phyloP scores from a whole-genome alignment of 306 rosid genomes.

The Acacia acuminata region DNA sequence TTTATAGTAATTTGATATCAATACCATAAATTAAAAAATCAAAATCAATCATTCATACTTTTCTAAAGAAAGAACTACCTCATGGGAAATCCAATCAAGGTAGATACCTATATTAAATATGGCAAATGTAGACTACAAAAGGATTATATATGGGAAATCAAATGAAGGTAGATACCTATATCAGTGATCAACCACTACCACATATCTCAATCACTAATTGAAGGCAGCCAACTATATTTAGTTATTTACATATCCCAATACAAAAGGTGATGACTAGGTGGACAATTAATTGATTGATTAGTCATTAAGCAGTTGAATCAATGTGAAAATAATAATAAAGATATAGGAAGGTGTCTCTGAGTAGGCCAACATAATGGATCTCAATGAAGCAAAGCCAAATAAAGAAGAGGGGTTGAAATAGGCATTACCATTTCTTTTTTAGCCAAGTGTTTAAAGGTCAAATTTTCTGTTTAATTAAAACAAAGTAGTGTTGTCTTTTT shows the following conservation, averaged over 20 bases:
- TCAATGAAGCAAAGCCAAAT: too few relatives aligned
- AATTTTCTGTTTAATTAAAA: background rate
- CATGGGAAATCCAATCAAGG: background rate
- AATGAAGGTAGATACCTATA: background rate
- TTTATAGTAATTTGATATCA: background rate
- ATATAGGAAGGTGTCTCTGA: background rate
- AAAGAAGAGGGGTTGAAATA: background rate
- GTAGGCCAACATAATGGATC: background rate
- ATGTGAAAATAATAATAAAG: too few relatives aligned
- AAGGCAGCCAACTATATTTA: background rate
- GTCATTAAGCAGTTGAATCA: background rate
- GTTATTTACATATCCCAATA: background rate
- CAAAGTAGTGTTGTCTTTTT: background rate
- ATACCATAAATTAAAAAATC: background rate
- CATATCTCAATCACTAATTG: background rate
- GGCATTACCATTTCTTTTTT: background rate
- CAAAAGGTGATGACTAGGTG: background rate
- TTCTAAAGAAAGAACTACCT: background rate
- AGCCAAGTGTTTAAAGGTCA: background rate
- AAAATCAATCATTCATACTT: background rate
- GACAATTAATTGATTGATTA: background rate
- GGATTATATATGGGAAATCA: background rate
- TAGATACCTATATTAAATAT: too few relatives aligned
- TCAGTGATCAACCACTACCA: background rate
- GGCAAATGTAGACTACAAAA: too few relatives aligned